phyloP scores from a whole-genome alignment of 2,329 filamentous ascomycete species.

The Fusarium tanahbumbuense region DNA sequence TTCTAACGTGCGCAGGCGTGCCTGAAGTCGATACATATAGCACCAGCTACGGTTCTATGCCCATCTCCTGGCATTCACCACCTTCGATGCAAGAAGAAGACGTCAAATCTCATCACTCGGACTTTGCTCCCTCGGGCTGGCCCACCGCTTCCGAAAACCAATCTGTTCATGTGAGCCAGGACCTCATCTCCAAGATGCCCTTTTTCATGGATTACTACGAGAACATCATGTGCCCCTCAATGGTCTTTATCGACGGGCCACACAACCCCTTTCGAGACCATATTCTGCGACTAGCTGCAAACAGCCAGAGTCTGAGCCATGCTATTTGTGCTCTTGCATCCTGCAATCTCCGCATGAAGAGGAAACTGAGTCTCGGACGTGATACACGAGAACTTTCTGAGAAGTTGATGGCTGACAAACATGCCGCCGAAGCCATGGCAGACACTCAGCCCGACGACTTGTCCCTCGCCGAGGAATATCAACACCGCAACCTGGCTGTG shows the following conservation, averaged over 20 bases:
- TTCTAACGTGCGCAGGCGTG: constrained; percentile 59
- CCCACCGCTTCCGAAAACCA: constrained; percentile 59
- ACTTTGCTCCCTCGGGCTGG: constrained; percentile 62
- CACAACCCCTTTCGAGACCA: constrained; percentile 88
- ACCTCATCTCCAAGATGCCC: constrained; percentile 81
- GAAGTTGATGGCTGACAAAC: constrained; percentile 60
- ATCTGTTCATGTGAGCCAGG: constrained; percentile 64
- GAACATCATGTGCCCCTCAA: constrained; percentile 89
- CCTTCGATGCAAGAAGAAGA: constrained; percentile 57
- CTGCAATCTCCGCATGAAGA: constrained; percentile 90
- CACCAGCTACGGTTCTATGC: constrained; percentile 61
- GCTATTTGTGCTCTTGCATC: constrained; percentile 90
- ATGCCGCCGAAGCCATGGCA: constrained; percentile 57
- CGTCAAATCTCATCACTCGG: constrained; percentile 57
- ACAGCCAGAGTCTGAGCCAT: constrained; percentile 87
- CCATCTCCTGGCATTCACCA: constrained; percentile 60
- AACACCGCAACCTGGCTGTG: constrained; percentile 84
- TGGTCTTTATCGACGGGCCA: constrained; percentile 90
- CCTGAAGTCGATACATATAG: constrained; percentile 65
- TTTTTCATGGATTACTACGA: constrained; percentile 95
- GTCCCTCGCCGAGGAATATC: constrained; percentile 80
- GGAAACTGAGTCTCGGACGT: constrained; percentile 72
- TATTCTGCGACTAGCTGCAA: constrained; percentile 80
- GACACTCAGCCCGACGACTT: constrained; percentile 69
- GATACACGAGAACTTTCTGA: constrained; percentile 63